phyloP scores from a whole-genome alignment of 179 eudicot species.

The Kewa caespitosa region DNA sequence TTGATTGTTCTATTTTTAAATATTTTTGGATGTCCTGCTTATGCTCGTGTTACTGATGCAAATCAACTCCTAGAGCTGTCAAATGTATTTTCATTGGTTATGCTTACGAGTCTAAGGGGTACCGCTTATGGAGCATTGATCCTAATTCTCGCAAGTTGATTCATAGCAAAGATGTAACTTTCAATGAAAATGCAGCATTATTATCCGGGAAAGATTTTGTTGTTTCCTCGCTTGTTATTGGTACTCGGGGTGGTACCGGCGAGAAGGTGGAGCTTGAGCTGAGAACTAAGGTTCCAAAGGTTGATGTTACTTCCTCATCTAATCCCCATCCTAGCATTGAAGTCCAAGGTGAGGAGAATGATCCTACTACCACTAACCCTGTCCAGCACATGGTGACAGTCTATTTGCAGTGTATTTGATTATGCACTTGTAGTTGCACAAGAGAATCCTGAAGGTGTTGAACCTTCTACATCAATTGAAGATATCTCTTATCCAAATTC shows the following conservation, averaged over 20 bases:
- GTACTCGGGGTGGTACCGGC: too few species aligned
- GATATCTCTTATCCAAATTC: neutral
- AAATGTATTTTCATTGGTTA: neutral
- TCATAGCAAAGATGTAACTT: neutral
- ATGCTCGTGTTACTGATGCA: neutral
- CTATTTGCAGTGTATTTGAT: neutral
- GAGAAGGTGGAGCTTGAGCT: too few species aligned
- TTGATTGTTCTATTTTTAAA: neutral
- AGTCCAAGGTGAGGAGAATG: neutral
- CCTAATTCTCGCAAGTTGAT: neutral
- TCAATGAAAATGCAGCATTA: too few species aligned
- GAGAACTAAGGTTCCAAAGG: too few species aligned
- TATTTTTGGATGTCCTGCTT: neutral
- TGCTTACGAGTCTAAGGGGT: neutral
- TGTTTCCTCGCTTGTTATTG: too few species aligned
- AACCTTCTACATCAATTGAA: neutral
- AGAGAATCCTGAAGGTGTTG: neutral
- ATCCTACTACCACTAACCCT: neutral
- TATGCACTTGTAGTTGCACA: neutral
- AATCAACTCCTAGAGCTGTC: neutral
- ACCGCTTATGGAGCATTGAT: neutral
- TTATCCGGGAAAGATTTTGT: too few species aligned
- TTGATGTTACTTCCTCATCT: neutral
- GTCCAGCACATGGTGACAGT: neutral
- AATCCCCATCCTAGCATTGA: neutral